Evolutionary conservation across 2,329 filamentous ascomycete genomes (phyloP).

Genomic region (Bertia moriformis): DNA sequence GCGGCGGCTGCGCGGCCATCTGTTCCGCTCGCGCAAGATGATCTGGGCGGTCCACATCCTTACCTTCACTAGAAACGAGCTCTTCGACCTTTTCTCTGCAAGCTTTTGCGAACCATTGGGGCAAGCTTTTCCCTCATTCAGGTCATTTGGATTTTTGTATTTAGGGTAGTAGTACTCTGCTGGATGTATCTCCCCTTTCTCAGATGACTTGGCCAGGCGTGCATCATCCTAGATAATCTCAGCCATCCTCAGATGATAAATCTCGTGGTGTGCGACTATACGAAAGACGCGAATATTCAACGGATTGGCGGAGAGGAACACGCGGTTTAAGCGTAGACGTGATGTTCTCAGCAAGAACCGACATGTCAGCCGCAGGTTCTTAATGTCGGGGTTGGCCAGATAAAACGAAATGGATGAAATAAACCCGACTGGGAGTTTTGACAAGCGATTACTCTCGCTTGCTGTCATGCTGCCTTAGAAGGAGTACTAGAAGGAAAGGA

Average conservation of each 20-base stretch:
- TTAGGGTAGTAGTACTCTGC: too few species aligned
- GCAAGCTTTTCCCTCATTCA: not conserved
- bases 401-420: constrained; percentile 4
- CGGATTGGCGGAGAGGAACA: constrained; percentile 23
- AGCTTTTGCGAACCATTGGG: not conserved
- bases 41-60: not conserved
- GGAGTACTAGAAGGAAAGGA: too few species aligned
- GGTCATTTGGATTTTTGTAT: too few species aligned
- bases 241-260: constrained; percentile 12
- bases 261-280: constrained; percentile 18
- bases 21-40: not conserved
- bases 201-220: too few species aligned
- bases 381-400: constrained; percentile 11
- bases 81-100: not conserved
- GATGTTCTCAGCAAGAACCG: too few species aligned
- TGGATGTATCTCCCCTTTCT: too few species aligned
- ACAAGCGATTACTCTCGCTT: too few species aligned
- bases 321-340: constrained; percentile 16
- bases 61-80: not conserved
- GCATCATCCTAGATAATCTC: constrained; percentile 25
- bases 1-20: constrained; percentile 3
- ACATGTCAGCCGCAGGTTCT: constrained; percentile 10
- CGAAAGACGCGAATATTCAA: constrained; percentile 19
- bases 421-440: too few species aligned
- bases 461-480: too few species aligned